phyloP scores from a whole-genome alignment of 1,284 basidiomycete genomes.

The Hypsizygus ulmarius region DNA sequence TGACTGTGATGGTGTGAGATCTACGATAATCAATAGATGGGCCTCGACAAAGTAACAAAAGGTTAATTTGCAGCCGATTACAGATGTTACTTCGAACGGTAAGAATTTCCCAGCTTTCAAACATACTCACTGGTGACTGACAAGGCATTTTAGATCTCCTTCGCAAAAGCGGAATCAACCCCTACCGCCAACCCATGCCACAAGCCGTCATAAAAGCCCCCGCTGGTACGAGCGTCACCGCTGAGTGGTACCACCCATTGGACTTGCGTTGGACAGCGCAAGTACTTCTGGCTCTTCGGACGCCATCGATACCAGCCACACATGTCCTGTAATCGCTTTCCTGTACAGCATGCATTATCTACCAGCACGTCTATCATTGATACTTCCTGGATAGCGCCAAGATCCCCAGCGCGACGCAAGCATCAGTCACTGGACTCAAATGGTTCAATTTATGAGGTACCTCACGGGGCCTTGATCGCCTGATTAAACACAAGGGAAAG shows the following conservation, averaged over 20 bases:
- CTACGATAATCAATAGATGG: neutral
- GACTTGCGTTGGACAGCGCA: conserved; percentile 45
- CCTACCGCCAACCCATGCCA: conserved; percentile 53
- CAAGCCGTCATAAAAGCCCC: conserved; percentile 48
- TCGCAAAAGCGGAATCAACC: conserved; percentile 62
- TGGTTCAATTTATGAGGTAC: conserved; percentile 53
- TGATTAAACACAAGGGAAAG: conserved; percentile 53
- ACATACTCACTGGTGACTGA: neutral
- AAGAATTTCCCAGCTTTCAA: neutral
- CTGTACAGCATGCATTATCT: conserved; percentile 34
- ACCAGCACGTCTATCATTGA: neutral
- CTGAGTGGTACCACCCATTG: conserved; percentile 54
- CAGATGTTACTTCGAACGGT: conserved; percentile 50
- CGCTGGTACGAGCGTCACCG: conserved; percentile 47
- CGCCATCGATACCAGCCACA: conserved; percentile 52
- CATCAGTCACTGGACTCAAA: conserved; percentile 46
- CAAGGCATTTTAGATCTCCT: conserved; percentile 36
- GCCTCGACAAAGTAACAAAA: no score
- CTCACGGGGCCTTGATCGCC: conserved; percentile 46
- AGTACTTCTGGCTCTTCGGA: conserved; percentile 44
- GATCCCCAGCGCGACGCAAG: conserved; percentile 43
- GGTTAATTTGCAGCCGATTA: conserved; percentile 42
- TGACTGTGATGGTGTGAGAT: conserved; percentile 26
- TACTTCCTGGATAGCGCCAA: conserved; percentile 35
- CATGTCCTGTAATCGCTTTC: conserved; percentile 54